phyloP scores from a whole-genome alignment of 495 filamentous ascomycete species.

The Neurospora sp. region DNA sequence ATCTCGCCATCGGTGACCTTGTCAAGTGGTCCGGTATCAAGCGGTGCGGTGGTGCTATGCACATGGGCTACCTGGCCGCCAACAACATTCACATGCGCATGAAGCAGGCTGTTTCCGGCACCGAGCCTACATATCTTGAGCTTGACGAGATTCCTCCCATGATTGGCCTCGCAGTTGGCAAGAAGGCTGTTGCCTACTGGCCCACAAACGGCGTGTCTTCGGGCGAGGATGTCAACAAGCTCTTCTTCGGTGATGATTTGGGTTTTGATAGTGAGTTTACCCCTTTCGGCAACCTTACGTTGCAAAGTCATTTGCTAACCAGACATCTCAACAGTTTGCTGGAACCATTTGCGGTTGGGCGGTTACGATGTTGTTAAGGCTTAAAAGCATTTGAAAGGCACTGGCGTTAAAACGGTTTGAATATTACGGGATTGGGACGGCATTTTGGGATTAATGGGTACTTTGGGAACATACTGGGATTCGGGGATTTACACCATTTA shows the following conservation, averaged over 20 bases:
- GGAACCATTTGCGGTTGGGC: constrained; percentile 44
- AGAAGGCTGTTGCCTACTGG: constrained; percentile 52
- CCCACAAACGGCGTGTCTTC: constrained; percentile 36
- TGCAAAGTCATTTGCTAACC: not conserved
- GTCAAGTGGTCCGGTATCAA: constrained; percentile 59
- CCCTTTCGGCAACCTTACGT: not conserved
- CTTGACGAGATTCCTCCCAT: constrained; percentile 47
- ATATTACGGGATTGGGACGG: not conserved
- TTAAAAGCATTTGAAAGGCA: not conserved
- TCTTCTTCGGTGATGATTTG: constrained; percentile 57
- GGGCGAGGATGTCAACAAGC: constrained; percentile 48
- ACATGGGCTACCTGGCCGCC: constrained; percentile 52
- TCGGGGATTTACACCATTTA: not conserved
- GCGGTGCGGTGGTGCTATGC: constrained; percentile 58
- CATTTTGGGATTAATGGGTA: not conserved
- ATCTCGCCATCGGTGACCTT: constrained; percentile 50
- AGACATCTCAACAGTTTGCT: constrained; percentile 26
- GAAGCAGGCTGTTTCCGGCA: constrained; percentile 24
- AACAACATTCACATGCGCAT: constrained; percentile 53
- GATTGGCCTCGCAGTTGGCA: constrained; percentile 58
- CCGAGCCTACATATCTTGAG: constrained; percentile 31
- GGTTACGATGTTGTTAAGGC: constrained; percentile 11
- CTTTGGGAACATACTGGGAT: not conserved
- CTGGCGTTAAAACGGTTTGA: not conserved
- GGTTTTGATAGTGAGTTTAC: constrained; percentile 37